Evolutionary conservation across 2,329 filamentous ascomycete genomes (phyloP).

Genomic region (Trichoderma sp.): DNA sequence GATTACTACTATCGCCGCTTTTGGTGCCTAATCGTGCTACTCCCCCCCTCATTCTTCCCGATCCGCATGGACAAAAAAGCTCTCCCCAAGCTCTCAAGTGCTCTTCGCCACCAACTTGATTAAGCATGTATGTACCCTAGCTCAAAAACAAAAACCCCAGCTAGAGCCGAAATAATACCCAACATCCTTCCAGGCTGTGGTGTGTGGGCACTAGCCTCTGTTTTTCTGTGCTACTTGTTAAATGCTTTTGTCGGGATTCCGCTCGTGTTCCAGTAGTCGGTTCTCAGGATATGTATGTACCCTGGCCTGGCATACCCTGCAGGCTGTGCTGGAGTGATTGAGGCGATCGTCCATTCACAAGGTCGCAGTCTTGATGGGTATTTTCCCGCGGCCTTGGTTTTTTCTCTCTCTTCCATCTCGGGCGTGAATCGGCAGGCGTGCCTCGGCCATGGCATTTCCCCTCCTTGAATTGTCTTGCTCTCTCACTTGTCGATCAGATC

Average conservation of each 20-base stretch:
- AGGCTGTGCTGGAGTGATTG: neutral
- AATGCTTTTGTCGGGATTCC: neutral
- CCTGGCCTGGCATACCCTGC: neutral
- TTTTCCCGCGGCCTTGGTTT: neutral
- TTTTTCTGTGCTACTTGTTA: neutral
- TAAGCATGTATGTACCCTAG: neutral
- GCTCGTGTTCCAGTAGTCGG: neutral
- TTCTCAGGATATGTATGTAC: neutral
- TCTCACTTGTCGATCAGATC: neutral
- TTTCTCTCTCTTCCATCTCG: neutral
- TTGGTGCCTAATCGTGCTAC: neutral
- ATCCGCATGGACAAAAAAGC: neutral
- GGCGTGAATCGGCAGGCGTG: neutral
- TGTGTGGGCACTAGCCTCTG: neutral
- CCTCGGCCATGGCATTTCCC: neutral
- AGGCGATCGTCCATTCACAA: neutral
- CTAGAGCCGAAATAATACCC: neutral
- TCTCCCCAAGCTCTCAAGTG: neutral
- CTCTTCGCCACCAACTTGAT: neutral
- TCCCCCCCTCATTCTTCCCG: neutral
- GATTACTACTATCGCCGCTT: neutral
- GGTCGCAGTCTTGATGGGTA: neutral
- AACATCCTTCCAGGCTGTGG: constrained; percentile 1
- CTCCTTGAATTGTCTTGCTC: neutral
- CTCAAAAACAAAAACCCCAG: neutral